Evolutionary conservation across 441 rosid species (phyloP).

Genomic region (Populus hybrid): DNA sequence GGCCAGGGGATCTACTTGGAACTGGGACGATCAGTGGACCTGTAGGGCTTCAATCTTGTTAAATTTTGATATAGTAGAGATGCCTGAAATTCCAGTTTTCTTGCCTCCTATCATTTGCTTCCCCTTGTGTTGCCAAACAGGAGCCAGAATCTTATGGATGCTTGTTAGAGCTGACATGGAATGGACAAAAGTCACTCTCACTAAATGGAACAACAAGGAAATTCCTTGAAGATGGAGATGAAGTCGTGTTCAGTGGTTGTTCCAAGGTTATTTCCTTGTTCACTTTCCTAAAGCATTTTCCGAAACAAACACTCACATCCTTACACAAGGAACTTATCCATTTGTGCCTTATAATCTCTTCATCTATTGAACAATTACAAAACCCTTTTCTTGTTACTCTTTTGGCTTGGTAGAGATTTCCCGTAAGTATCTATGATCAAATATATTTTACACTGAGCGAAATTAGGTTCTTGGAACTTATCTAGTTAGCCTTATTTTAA

Average conservation of each 20-base stretch:
- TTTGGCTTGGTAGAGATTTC: too few species aligned
- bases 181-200: constrained; percentile 73
- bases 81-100: not conserved
- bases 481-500: not conserved
- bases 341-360: not conserved
- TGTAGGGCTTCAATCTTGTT: constrained; percentile 37
- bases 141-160: constrained; percentile 87
- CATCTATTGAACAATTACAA: not conserved
- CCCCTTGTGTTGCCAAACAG: constrained; percentile 33
- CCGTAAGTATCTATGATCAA: too few species aligned
- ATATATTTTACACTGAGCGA: not conserved
- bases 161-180: constrained; percentile 90
- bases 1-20: constrained; percentile 95
- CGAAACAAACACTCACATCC: not conserved
- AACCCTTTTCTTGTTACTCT: not conserved
- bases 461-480: not conserved
- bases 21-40: constrained; percentile 96
- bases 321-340: not conserved
- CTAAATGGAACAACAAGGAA: constrained; percentile 56
- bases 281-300: constrained; percentile 2
- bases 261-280: constrained; percentile 56
- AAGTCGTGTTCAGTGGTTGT: constrained; percentile 67
- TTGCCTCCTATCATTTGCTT: not conserved
- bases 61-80: not conserved
- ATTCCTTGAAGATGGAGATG: constrained; percentile 90